Conservation (phyloP, 2,329 filamentous ascomycete species). For the Aspergillus texensis region DNA sequence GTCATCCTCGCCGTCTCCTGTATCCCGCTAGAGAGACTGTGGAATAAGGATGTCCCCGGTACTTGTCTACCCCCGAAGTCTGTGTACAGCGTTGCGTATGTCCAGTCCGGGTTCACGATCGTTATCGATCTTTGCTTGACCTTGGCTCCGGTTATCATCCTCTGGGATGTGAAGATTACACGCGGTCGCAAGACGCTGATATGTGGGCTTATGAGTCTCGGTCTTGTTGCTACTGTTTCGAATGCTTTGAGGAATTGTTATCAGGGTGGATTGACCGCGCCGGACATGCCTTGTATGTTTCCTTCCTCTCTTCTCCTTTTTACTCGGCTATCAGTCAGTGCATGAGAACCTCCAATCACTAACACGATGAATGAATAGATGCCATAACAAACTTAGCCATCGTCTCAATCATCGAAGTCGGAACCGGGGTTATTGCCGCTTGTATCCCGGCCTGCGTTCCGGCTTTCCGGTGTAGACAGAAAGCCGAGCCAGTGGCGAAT, state of each 20-base stretch:
- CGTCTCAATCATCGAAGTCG: background rate
- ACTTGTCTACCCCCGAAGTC: background rate
- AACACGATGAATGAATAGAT: background rate
- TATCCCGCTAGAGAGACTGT: background rate
- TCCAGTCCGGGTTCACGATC: background rate
- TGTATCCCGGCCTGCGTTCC: background rate
- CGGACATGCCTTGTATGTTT: background rate
- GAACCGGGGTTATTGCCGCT: background rate
- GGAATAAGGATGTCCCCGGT: background rate
- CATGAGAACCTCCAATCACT: no score
- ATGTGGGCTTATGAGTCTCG: background rate
- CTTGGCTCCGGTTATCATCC: background rate
- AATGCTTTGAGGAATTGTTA: background rate
- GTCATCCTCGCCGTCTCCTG: background rate
- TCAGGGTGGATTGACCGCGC: background rate
- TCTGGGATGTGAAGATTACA: background rate
- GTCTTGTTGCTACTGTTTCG: background rate
- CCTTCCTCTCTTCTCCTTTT: background rate
- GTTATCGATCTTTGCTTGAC: background rate
- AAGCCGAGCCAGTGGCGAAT: background rate
- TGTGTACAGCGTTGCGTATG: background rate
- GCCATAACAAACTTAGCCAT: background rate
- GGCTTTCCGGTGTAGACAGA: background rate
- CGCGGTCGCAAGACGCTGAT: background rate
- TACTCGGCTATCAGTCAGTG: background rate